Evolutionary conservation across 495 filamentous ascomycete species (phyloP), one percentile per base, ranked within the genome.

Genomic region (Aspergillus baeticus): DNA sequence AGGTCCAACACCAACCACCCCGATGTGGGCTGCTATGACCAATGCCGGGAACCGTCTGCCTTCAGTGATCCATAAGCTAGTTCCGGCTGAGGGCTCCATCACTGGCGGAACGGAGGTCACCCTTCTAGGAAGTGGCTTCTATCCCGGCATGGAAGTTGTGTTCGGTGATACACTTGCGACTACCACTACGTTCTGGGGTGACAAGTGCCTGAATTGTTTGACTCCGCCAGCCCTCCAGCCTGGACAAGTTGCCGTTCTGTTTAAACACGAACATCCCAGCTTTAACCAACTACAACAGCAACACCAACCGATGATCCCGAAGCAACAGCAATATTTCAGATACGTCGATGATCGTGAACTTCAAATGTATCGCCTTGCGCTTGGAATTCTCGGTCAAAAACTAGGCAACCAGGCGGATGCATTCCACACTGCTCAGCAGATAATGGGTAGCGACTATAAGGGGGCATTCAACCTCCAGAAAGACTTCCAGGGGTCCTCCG

Each of bases 71-170:
- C 81, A 85, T 63, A 92, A 91, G 65, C 69, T 96, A 42, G 87
- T 93, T 35, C 92, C 92, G 1, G 76, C 78, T 33, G 88, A 95
- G 68, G 93, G 92, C 10, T 88, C 91, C 10, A 85, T 85, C 38
- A 79, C 79, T 21, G 93, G 93, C 54, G 91, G 91, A 11, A 88
- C 89, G 31, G 92, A 96, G 62, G 90, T 96, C 11, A 91, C 88
- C 0, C 78, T 92, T 51, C 73, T 93, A 22, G 92, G 93, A 6
- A 87, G 82, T 61, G 84, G 85, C 18, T 96, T 96, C 61, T 84
- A 81, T 34, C 82, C 86, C 42, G 90, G 89, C 5, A 81, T 93
- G 64, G 88, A 90, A 51, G 90, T 96, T 54, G 86, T 92, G 62
- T 97, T 97, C 69, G 92, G 92, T 15, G 85, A 90, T 41, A 80